These are phyloP conservation scores for Coemansia sp. DNA, from an alignment of 192 early-diverging fungal genomes.

Conservation along the genomic window DNA sequence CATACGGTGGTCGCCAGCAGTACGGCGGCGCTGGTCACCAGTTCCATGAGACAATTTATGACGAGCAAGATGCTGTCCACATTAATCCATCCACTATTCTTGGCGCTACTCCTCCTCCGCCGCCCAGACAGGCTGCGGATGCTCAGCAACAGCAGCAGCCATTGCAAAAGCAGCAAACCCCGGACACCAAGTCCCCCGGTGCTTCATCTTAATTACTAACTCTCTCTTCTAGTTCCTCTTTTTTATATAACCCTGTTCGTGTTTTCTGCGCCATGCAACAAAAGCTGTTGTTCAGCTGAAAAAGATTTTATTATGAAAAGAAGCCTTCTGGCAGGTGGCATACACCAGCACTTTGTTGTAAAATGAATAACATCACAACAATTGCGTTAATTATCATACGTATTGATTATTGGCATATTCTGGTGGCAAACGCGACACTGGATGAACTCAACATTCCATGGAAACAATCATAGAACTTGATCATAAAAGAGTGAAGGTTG, in stretches of 20 bases:
- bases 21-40: background rate
- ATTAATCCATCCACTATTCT: constrained; percentile 10
- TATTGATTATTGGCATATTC: too few relatives aligned
- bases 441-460: too few relatives aligned
- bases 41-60: constrained; percentile 43
- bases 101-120: constrained; percentile 6
- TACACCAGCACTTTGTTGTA: too few relatives aligned
- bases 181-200: background rate
- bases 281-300: background rate
- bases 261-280: too few relatives aligned
- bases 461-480: too few relatives aligned
- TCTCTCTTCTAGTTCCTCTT: too few relatives aligned
- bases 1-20: constrained; percentile 8
- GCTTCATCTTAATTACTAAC: too few relatives aligned
- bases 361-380: too few relatives aligned
- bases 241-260: background rate
- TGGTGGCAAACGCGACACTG: too few relatives aligned
- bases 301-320: background rate
- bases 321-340: background rate
- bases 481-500: too few relatives aligned
- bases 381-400: too few relatives aligned
- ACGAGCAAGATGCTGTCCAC: constrained; percentile 27
- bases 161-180: background rate
- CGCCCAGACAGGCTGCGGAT: background rate
- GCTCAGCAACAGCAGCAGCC: constrained; percentile 12